Evolutionary conservation across 257 asterid genomes (phyloP).

Genomic region (Salvia splendens): DNA sequence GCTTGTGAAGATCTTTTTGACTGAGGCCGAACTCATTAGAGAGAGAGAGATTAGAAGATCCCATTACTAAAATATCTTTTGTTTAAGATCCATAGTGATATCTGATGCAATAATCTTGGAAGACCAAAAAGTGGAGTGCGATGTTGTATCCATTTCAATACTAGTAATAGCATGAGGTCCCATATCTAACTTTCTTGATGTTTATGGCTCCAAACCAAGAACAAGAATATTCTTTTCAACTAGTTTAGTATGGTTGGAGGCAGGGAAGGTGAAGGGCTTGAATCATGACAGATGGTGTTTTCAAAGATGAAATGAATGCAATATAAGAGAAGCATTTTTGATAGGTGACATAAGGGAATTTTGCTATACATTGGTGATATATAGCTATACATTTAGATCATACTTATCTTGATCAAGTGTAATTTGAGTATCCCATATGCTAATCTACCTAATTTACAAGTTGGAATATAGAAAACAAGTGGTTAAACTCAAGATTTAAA

Average conservation of each 20-base stretch:
- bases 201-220: not conserved
- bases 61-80: not conserved
- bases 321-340: not conserved
- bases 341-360: not conserved
- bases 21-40: too few species aligned
- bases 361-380: not conserved
- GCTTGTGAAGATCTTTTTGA: not conserved
- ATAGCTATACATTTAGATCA: not conserved
- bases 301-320: not conserved
- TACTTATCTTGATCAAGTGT: not conserved
- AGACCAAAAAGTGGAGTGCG: not conserved
- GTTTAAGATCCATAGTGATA: not conserved
- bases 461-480: too few species aligned
- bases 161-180: not conserved
- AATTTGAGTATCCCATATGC: too few species aligned
- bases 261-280: slow-evolving; percentile 3
- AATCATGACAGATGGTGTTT: not conserved
- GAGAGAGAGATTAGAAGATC: not conserved
- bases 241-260: not conserved
- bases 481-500: not conserved
- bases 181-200: slow-evolving; percentile 23
- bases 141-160: not conserved
- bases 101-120: slow-evolving; percentile 18
- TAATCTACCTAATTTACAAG: too few species aligned
- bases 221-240: not conserved